These are phyloP conservation scores for Rhodocollybia butyracea DNA, from an alignment of 768 basidiomycete genomes.

Conservation along the genomic window DNA sequence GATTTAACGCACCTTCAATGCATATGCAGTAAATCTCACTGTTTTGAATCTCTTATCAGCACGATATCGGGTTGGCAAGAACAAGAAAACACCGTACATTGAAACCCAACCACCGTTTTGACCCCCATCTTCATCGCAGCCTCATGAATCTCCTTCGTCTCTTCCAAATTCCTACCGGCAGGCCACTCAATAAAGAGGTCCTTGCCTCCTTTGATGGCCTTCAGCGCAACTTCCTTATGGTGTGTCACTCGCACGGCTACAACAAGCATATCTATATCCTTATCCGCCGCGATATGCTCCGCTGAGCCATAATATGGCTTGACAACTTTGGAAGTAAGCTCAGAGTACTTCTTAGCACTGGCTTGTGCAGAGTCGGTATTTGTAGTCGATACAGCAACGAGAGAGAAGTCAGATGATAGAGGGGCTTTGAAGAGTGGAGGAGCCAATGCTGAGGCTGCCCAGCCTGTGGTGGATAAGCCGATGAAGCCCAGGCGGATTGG, in stretches of 20 bases:
- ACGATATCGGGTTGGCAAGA: too few relatives aligned
- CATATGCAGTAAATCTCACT: conserved; percentile 21
- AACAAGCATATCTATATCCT: conserved; percentile 34
- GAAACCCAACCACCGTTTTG: conserved; percentile 31
- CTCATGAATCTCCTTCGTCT: conserved; percentile 32
- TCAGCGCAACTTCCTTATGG: conserved; percentile 27
- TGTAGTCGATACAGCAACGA: conserved; percentile 33
- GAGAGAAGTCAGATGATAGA: conserved; percentile 16
- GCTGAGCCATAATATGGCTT: conserved; percentile 31
- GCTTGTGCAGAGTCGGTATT: conserved; percentile 25
- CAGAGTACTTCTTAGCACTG: conserved; percentile 27
- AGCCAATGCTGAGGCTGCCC: conserved; percentile 25
- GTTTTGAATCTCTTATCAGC: too few relatives aligned
- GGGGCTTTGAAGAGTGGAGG: conserved; percentile 22
- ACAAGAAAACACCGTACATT: too few relatives aligned
- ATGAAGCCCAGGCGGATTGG: conserved; percentile 26
- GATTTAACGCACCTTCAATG: conserved; percentile 28
- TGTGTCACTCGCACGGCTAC: conserved; percentile 29
- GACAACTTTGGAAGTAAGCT: conserved; percentile 14
- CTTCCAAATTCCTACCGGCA: conserved; percentile 24
- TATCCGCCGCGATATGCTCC: conserved; percentile 27
- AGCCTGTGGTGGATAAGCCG: conserved; percentile 30
- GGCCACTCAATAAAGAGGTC: conserved; percentile 41
- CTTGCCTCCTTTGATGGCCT: conserved; percentile 34
- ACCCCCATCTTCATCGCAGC: conserved; percentile 26